Base-by-base conservation (phyloP, 2,329 filamentous ascomycete genomes). In the Epicoccum nigrum region DNA sequence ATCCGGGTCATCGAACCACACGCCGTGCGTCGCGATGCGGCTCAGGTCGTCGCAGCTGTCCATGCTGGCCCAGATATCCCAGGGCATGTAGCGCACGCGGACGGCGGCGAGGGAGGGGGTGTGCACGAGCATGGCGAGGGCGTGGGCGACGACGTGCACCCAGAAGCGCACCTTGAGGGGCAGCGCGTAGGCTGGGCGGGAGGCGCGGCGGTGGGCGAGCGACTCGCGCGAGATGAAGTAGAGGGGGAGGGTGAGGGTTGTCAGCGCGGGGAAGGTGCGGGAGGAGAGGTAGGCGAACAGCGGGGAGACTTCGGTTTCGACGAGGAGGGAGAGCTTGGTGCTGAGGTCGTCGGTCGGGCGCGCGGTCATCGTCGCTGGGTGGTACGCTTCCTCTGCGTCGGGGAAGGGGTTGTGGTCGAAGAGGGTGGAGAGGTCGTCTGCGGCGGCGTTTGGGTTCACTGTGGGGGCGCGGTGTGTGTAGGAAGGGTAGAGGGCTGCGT, bases 31-130 rank as follows among this genome's bases (percentile, higher is more conserved):
- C 2, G 56, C 58, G 30, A 72, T 65, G 19, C 65, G 56, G 8
- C 40, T 27, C 44, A 72, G 45, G 17, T 70, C 57, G 28, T 72
- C 69, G 0, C 56, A 57, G 1, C 67, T 68, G 37, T 70, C 67
- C 66, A 73, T 68, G 21, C 56, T 61, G 13, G 69, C 69, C 69
- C 68, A 72, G 13, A 70, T 65, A 43, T 72, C 65, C 53, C 61
- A 65, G 4, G 70, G 68, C 41, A 64, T 60, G 35, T 72, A 72
- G 34, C 64, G 64, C 34, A 72, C 44, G 1, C 54, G 34, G 15
- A 72, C 63, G 25, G 66, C 49, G 7, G 60, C 38, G 1, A 72
- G 46, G 2, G 54, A 34, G 0, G 59, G 15, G 44, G 15, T 1
- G 52, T 16, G 1, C 0, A 38, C 9, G 8, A 71, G 65, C 58